Conservation (phyloP, 345 rosid genomes). For the Excoecaria cochinchinensis region DNA sequence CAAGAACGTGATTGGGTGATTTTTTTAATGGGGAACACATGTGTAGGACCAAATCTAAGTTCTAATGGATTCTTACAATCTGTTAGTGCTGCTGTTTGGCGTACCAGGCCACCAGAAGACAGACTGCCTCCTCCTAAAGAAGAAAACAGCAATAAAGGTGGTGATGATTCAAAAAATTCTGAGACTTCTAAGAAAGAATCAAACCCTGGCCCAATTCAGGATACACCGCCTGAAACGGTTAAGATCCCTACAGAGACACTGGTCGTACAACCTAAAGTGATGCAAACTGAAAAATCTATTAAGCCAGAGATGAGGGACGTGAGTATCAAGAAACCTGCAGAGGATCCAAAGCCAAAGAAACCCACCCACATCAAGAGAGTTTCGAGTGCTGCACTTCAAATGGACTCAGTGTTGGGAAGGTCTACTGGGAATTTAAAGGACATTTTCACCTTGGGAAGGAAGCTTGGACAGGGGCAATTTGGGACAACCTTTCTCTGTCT, state of each 20-base stretch:
- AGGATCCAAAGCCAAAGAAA: constrained; percentile 43
- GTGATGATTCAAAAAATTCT: constrained; percentile 25
- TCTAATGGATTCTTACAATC: constrained; percentile 70
- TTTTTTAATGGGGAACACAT: constrained; percentile 78
- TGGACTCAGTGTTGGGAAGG: constrained; percentile 71
- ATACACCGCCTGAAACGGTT: constrained; percentile 66
- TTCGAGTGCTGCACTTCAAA: constrained; percentile 60
- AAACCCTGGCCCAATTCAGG: constrained; percentile 30
- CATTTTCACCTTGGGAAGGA: constrained; percentile 71
- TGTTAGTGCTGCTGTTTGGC: constrained; percentile 81
- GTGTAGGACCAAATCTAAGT: constrained; percentile 76
- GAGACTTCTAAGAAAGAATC: constrained; percentile 26
- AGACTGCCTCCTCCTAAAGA: constrained; percentile 42
- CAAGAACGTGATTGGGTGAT: constrained; percentile 26
- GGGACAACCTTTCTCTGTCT: constrained; percentile 85
- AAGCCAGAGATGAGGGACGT: constrained; percentile 27
- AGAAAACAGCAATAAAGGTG: constrained; percentile 27
- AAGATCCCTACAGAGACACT: constrained; percentile 41
- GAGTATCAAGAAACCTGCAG: constrained; percentile 21
- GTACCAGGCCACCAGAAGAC: constrained; percentile 55
- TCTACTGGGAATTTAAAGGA: constrained; percentile 83
- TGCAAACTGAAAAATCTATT: constrained; percentile 23
- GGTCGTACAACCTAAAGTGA: constrained; percentile 25
- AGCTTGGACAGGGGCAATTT: constrained; percentile 95
- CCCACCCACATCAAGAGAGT: constrained; percentile 54